These are phyloP conservation scores for Phlegmacium glaucopus DNA, from an alignment of 768 basidiomycete species.

Conservation along the genomic window DNA sequence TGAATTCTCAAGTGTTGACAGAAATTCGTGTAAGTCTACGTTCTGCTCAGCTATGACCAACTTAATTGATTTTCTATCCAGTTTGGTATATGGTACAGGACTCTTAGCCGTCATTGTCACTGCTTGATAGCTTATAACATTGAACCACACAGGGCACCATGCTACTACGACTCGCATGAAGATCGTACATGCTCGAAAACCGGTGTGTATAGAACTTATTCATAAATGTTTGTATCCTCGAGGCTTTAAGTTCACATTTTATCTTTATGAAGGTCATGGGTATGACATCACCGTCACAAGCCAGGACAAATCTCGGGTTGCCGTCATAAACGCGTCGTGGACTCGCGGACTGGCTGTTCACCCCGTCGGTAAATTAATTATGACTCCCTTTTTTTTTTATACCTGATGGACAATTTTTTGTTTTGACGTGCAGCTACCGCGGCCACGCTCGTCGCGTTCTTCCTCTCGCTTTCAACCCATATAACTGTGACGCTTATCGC, in stretches of 20 bases:
- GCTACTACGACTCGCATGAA: slow-evolving; percentile 44
- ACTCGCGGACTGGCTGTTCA: slow-evolving; percentile 74
- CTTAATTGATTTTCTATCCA: slow-evolving; percentile 20
- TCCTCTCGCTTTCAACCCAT: slow-evolving; percentile 59
- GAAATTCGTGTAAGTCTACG: slow-evolving; percentile 51
- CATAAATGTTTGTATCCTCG: not conserved
- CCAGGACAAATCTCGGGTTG: slow-evolving; percentile 28
- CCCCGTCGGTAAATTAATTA: slow-evolving; percentile 57
- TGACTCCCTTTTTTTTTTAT: not conserved
- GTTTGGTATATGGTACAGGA: slow-evolving; percentile 69
- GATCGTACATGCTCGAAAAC: slow-evolving; percentile 45
- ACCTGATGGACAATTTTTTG: not conserved
- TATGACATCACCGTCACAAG: slow-evolving; percentile 47
- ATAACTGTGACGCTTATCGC: slow-evolving; percentile 57
- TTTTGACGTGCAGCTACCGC: slow-evolving; percentile 39
- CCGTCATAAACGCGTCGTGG: slow-evolving; percentile 54
- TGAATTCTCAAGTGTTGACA: slow-evolving; percentile 26
- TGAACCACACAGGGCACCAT: slow-evolving; percentile 50
- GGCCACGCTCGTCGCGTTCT: slow-evolving; percentile 60
- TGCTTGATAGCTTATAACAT: not conserved
- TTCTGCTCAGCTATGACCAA: not conserved
- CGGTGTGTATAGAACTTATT: slow-evolving; percentile 30
- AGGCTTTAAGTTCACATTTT: not conserved
- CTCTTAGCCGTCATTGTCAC: not conserved
- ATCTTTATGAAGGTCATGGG: slow-evolving; percentile 41